Evolutionary conservation across 2,329 filamentous ascomycete species (phyloP), one percentile per base, ranked within the genome.

Genomic region (Alternaria hordeiaustralica): DNA sequence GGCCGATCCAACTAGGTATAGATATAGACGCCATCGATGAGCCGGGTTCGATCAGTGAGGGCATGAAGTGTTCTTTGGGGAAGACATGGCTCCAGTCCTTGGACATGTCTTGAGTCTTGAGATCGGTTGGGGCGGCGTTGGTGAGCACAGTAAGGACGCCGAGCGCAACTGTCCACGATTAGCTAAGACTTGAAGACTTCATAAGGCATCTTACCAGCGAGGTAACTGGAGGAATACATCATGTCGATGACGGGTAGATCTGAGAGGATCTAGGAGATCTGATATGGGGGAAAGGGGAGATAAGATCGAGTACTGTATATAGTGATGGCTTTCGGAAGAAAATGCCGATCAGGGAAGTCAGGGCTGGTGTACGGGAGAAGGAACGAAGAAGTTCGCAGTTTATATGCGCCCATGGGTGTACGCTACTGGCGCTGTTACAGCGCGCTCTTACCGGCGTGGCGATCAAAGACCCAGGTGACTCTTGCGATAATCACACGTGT

Each of bases 11-110:
- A 47, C 20, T 20, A 47, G 21, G 30, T 3, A 33, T 15, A 5
- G 43, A 45, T 45, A 45, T 45, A 41, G 56, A 59, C 33, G 56
- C 56, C 30, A 41, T 53, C 15, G 36, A 46, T 5, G 41, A 21
- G 25, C 54, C 54, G 18, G 43, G 41, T 4, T 46, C 54, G 25
- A 56, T 33, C 20, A 18, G 25, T 21, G 54, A 56, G 8, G 43
- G 18, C 41, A 46, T 28, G 23, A 26, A 44, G n/a, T 36, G 20
- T 6, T 21, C 36, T 3, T 25, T 7, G 30, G 56, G 12, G 33
- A 59, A 45, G 4, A 53, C 56, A 33, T 23, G 46, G 20, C 13
- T 44, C 56, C 47, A 59, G 33, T 59, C 56, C 20, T 59, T 59
- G 23, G 56, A 53, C 47, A 59, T 43, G 4, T 21, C 11, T 20